Evolutionary conservation across 768 basidiomycete genomes (phyloP).

Genomic region (Boletus tylopilopsis): DNA sequence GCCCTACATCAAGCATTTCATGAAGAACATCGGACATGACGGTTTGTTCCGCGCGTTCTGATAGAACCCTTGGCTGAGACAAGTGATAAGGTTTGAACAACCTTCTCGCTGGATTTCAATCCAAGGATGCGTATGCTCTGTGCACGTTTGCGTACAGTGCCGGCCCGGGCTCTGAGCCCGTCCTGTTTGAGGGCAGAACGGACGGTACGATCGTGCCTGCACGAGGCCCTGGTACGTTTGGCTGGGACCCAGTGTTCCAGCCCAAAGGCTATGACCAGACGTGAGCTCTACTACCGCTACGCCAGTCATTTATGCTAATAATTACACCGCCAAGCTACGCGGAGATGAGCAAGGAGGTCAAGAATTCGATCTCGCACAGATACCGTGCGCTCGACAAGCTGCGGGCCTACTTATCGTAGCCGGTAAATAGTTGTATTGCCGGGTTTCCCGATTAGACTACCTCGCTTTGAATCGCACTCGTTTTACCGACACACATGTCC

Average conservation of each 20-base stretch:
- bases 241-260: constrained; percentile 90
- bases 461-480: background rate
- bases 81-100: constrained; percentile 63
- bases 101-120: constrained; percentile 72
- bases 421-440: constrained; percentile 13
- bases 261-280: constrained; percentile 74
- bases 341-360: constrained; percentile 61
- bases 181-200: constrained; percentile 84
- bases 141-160: constrained; percentile 96
- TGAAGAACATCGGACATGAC: constrained; percentile 78
- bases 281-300: constrained; percentile 43
- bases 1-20: constrained; percentile 95
- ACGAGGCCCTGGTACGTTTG: constrained; percentile 74
- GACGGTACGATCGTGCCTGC: constrained; percentile 88
- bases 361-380: constrained; percentile 65
- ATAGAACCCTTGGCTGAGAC: background rate
- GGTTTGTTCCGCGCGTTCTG: constrained; percentile 40
- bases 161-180: constrained; percentile 75
- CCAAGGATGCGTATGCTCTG: constrained; percentile 79
- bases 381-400: constrained; percentile 61
- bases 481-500: constrained; percentile 13
- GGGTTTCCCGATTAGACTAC: constrained; percentile 17
- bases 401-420: constrained; percentile 25
- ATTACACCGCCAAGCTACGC: constrained; percentile 44
- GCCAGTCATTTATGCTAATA: background rate